These are phyloP conservation scores for Penicillium longicatenatum DNA, from an alignment of 495 filamentous ascomycete genomes.

Conservation along the genomic window DNA sequence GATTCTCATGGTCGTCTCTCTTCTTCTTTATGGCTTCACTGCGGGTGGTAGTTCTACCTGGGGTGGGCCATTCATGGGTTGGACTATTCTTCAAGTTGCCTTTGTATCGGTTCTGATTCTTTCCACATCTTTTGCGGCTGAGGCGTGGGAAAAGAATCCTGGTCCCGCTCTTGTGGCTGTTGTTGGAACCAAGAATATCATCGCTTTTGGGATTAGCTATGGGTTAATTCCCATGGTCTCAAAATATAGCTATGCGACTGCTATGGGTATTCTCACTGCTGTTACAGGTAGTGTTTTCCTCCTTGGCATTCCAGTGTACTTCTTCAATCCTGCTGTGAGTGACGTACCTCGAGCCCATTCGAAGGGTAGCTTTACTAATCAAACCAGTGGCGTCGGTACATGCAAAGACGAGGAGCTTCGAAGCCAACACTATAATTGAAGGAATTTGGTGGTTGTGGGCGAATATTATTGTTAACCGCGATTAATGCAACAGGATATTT, in stretches of 20 bases:
- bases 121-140: conserved; percentile 38
- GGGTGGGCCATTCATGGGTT: conserved; percentile 42
- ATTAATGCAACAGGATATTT: neutral
- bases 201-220: conserved; percentile 40
- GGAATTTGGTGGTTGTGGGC: neutral
- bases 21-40: conserved; percentile 40
- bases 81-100: conserved; percentile 36
- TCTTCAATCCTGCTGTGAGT: conserved; percentile 35
- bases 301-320: conserved; percentile 36
- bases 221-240: conserved; percentile 35
- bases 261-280: conserved; percentile 34
- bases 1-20: conserved; percentile 28
- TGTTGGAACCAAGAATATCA: conserved; percentile 41
- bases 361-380: neutral
- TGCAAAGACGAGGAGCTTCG: conserved; percentile 1
- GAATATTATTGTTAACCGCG: neutral
- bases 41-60: conserved; percentile 30
- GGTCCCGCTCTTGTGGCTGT: conserved; percentile 42
- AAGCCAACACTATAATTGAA: neutral
- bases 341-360: neutral
- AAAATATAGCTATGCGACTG: conserved; percentile 30
- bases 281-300: conserved; percentile 31
- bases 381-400: conserved; percentile 22
- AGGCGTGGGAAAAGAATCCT: conserved; percentile 43
- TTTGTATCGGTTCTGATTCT: conserved; percentile 42